Conservation (phyloP, 352 stramenopile species). For the Globisporangium camurandrum region DNA sequence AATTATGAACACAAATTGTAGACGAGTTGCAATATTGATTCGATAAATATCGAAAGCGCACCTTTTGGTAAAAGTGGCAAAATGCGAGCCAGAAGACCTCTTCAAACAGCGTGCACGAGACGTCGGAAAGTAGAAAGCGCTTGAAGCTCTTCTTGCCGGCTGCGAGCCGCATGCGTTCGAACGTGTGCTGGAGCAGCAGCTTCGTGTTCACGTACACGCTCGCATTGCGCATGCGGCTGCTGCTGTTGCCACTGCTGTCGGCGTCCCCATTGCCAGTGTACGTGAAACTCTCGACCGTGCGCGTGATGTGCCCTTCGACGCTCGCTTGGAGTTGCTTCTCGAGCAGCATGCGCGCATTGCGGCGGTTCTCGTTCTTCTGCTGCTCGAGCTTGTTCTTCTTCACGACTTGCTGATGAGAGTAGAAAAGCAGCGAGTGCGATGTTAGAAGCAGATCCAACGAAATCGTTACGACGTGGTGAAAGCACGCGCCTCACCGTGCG, state of each 20-base stretch:
- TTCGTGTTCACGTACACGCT: slow-evolving; percentile 66
- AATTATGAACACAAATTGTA: too few relatives aligned
- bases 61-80: slow-evolving; percentile 84
- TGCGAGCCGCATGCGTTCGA: slow-evolving; percentile 68
- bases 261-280: slow-evolving; percentile 19
- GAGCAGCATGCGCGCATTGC: slow-evolving; percentile 66
- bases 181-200: slow-evolving; percentile 79
- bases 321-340: slow-evolving; percentile 86
- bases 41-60: too few relatives aligned
- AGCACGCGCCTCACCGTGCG: slow-evolving; percentile 43
- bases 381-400: slow-evolving; percentile 80
- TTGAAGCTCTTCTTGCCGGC: slow-evolving; percentile 81
- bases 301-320: slow-evolving; percentile 84
- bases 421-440: neutral
- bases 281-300: slow-evolving; percentile 70
- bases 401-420: slow-evolving; percentile 42
- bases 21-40: too few relatives aligned
- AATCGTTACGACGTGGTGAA: too few relatives aligned
- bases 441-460: neutral
- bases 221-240: slow-evolving; percentile 7
- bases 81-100: slow-evolving; percentile 87
- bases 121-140: slow-evolving; percentile 65
- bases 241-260: neutral
- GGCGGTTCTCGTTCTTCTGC: slow-evolving; percentile 63
- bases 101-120: slow-evolving; percentile 77